A percentile compares a stretch with the other conserved stretches of the same genome.
Conservation (phyloP, 257 asterid genomes). For the Craterostigma plantagineum region DNA sequence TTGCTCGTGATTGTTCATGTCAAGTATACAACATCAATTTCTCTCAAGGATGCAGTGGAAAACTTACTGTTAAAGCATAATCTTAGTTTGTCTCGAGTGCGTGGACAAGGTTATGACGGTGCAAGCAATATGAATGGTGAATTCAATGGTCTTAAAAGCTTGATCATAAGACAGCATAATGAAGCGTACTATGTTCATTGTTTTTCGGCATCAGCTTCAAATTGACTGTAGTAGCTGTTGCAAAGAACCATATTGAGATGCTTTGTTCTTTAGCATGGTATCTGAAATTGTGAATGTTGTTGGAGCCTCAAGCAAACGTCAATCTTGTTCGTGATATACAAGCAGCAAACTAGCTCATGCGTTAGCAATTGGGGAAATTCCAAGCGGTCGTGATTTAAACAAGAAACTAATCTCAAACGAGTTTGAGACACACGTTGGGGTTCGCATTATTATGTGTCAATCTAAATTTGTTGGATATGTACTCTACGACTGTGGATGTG, state of each 20-base stretch:
- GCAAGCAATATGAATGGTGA: conserved; percentile 7
- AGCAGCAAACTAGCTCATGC: not conserved
- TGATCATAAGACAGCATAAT: not conserved
- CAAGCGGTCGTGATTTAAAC: conserved; percentile 1
- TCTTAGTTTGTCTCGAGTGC: not conserved
- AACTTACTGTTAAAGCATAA: not conserved
- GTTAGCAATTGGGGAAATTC: not conserved
- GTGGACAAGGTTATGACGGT: conserved; percentile 7
- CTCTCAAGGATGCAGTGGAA: not conserved
- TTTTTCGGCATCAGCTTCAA: conserved; percentile 8
- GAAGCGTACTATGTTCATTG: conserved; percentile 4
- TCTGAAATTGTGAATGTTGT: not conserved
- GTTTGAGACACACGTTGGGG: conserved; percentile 5
- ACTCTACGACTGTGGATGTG: not conserved
- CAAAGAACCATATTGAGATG: not conserved
- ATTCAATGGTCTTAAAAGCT: conserved; percentile 4
- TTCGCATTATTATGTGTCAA: not conserved
- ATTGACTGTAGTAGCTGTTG: not conserved
- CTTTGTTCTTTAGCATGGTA: conserved; percentile 1
- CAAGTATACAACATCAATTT: not conserved
- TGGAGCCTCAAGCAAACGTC: conserved; percentile 2
- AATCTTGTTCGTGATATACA: not conserved
- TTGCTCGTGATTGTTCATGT: conserved; percentile 8
- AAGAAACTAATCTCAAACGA: conserved; percentile 1
- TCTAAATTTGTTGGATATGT: conserved; percentile 1